phyloP scores from a whole-genome alignment of 75 land plant species.

The Sequoiadendron giganteum region DNA sequence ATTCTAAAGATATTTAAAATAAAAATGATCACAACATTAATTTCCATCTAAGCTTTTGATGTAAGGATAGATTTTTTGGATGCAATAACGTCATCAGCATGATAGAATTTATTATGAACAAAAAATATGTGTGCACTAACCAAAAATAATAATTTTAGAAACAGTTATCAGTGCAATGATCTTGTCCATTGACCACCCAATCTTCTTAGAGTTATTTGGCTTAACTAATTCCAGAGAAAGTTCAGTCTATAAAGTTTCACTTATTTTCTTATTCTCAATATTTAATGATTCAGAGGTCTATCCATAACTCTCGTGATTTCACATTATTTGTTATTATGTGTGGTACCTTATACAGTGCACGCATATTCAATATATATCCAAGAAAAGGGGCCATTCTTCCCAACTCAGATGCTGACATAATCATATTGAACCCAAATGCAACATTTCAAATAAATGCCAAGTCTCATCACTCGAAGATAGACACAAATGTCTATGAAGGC shows the following conservation, averaged over 20 bases:
- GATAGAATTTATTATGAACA: neutral
- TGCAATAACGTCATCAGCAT: neutral
- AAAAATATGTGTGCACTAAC: neutral
- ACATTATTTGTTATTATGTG: constrained; percentile 3
- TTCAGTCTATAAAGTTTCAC: neutral
- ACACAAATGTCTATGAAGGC: constrained; percentile 95
- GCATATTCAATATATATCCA: constrained; percentile 94
- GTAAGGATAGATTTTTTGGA: neutral
- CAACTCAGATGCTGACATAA: constrained; percentile 96
- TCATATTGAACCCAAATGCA: constrained; percentile 82
- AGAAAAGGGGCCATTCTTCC: constrained; percentile 90
- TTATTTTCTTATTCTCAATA: neutral
- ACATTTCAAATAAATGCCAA: constrained; percentile 62
- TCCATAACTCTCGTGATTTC: neutral
- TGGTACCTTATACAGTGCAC: constrained; percentile 59
- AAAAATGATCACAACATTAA: neutral
- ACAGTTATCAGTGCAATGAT: neutral
- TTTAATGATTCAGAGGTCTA: neutral
- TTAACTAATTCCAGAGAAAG: neutral
- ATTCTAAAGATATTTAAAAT: neutral
- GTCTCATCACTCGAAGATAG: constrained; percentile 85
- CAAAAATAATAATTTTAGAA: neutral
- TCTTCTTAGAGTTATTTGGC: neutral
- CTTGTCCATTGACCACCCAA: neutral
- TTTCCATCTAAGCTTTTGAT: neutral